These are phyloP conservation scores for Tinospora cordifolia DNA, from an alignment of 164 flowering plant species.

Conservation along the genomic window DNA sequence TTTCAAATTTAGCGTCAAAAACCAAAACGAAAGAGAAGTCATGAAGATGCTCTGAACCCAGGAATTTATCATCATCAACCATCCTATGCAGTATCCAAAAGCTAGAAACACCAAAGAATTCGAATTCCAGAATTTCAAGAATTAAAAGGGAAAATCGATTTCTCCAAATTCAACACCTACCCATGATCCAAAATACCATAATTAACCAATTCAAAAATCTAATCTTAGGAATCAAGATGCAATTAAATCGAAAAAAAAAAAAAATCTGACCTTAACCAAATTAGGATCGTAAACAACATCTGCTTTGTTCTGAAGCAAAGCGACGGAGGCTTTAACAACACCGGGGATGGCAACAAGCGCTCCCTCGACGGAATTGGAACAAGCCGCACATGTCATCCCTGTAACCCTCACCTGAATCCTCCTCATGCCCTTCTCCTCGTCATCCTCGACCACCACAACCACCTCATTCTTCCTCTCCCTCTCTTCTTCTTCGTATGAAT, in stretches of 20 bases:
- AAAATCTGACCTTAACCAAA: constrained; percentile 42
- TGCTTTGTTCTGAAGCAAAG: constrained; percentile 81
- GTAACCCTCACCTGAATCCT: constrained; percentile 58
- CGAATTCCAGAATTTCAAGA: too few relatives aligned
- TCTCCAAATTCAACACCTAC: not conserved
- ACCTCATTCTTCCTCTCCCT: constrained; percentile 3
- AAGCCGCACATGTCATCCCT: constrained; percentile 98
- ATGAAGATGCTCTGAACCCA: not conserved
- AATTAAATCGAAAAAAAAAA: not conserved
- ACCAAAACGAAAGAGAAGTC: not conserved
- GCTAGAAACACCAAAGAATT: too few relatives aligned
- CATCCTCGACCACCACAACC: constrained; percentile 10
- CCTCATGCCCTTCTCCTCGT: constrained; percentile 25
- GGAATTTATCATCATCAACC: too few relatives aligned
- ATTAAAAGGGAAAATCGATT: too few relatives aligned
- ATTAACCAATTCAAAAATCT: too few relatives aligned
- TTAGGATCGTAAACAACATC: constrained; percentile 68
- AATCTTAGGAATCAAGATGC: not conserved
- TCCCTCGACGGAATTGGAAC: constrained; percentile 76
- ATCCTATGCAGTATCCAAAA: too few relatives aligned
- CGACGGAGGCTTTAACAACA: constrained; percentile 68
- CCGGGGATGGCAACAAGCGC: constrained; percentile 52
- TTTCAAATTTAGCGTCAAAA: too few relatives aligned
- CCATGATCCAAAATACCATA: not conserved
- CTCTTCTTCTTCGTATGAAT: constrained; percentile 41